Percentiles rank a stretch among this genome's conserved stretches.
phyloP scores from a whole-genome alignment of 176 grass and related monocot genomes.

The maize (Zea mays) region DNA sequence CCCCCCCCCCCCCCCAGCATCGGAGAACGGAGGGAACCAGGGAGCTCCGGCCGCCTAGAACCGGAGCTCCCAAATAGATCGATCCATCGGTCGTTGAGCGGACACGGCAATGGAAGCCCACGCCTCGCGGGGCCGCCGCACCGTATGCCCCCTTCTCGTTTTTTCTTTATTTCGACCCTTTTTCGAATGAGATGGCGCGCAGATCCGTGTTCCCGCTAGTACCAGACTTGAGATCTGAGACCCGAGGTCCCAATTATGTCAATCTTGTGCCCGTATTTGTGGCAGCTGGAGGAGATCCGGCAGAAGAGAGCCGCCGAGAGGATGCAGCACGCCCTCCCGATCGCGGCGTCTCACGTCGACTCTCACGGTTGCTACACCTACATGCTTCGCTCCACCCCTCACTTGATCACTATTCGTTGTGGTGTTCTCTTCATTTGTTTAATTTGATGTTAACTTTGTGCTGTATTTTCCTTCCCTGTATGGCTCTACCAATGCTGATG shows the following conservation, averaged over 20 bases:
- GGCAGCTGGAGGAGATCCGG: constrained; percentile 83
- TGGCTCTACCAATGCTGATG: background rate
- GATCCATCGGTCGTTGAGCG: background rate
- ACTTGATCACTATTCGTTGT: background rate
- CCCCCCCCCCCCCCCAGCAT: background rate
- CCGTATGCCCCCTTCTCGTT: constrained; percentile 34
- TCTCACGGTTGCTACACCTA: constrained; percentile 49
- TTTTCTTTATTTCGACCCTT: background rate
- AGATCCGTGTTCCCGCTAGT: constrained; percentile 32
- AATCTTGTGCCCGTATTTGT: background rate
- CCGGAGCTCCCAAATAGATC: constrained; percentile 7
- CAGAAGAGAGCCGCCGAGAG: constrained; percentile 87
- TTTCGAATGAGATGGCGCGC: background rate
- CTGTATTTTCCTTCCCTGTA: background rate
- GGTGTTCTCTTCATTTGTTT: background rate
- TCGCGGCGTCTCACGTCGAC: constrained; percentile 55
- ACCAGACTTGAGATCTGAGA: background rate
- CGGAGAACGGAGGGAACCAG: constrained; percentile 4
- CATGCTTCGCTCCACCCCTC: background rate
- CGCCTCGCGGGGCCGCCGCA: constrained; percentile 67
- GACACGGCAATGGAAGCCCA: constrained; percentile 59
- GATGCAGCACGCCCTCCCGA: constrained; percentile 42
- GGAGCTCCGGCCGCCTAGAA: constrained; percentile 27
- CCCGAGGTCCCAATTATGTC: constrained; percentile 12
- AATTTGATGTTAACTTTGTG: constrained; percentile 11